Conservation (phyloP, 192 early-diverging fungal species). For the Linnemannia schmuckeri region DNA sequence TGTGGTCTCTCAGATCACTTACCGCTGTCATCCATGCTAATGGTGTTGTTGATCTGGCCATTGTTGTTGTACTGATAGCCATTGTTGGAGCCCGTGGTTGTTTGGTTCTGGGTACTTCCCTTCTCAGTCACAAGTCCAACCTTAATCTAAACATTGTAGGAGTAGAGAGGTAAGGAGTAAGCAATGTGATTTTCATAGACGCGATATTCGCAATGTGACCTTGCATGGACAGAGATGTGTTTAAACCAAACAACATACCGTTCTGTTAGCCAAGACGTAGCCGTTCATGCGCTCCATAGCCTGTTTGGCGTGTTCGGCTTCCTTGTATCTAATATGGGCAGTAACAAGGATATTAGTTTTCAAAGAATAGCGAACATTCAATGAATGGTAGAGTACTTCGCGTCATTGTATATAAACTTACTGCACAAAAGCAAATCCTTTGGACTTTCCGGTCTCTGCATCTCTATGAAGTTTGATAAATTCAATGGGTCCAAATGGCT, state of each 20-base stretch:
- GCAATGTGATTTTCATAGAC: neutral
- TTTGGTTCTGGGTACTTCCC: slow-evolving; percentile 45
- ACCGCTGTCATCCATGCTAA: slow-evolving; percentile 57
- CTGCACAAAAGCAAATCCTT: slow-evolving; percentile 87
- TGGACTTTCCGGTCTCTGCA: slow-evolving; percentile 76
- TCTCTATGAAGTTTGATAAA: slow-evolving; percentile 86
- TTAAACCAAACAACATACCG: slow-evolving; percentile 54
- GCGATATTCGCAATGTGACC: neutral
- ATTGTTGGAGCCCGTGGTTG: slow-evolving; percentile 10
- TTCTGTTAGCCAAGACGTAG: slow-evolving; percentile 81
- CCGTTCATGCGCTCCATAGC: slow-evolving; percentile 90
- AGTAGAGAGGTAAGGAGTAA: neutral
- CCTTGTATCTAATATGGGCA: slow-evolving; percentile 62
- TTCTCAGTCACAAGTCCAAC: slow-evolving; percentile 83
- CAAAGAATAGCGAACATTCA: neutral
- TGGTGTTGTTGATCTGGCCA: slow-evolving; percentile 57
- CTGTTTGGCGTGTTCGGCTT: slow-evolving; percentile 77
- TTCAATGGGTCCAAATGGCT: slow-evolving; percentile 88
- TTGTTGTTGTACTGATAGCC: slow-evolving; percentile 65
- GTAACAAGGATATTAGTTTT: slow-evolving; percentile 10
- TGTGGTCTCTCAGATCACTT: neutral
- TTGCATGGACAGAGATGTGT: neutral
- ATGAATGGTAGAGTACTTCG: neutral
- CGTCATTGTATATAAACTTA: slow-evolving; percentile 50
- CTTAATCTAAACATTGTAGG: slow-evolving; percentile 69